These are phyloP conservation scores for Coffea eugenioides DNA, from an alignment of 257 asterid genomes.

Conservation along the genomic window DNA sequence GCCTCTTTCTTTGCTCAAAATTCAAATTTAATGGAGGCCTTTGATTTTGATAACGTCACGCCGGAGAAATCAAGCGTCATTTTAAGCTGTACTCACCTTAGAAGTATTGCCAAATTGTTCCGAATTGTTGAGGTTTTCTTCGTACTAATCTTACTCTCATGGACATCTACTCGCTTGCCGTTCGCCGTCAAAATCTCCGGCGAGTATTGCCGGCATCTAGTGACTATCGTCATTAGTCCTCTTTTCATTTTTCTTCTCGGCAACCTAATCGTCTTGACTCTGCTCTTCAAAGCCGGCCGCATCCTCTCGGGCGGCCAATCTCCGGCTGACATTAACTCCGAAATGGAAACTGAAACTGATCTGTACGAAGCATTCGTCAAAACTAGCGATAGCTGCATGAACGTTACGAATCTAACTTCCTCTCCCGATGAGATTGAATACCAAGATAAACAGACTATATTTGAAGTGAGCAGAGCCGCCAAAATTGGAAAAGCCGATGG, in stretches of 20 bases:
- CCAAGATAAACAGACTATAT: slow-evolving; percentile 50
- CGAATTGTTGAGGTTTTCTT: slow-evolving; percentile 51
- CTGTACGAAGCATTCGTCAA: slow-evolving; percentile 25
- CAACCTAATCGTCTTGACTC: slow-evolving; percentile 61
- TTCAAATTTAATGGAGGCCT: slow-evolving; percentile 29
- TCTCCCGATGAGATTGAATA: slow-evolving; percentile 34
- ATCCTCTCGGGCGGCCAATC: slow-evolving; percentile 20
- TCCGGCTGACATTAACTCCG: not conserved
- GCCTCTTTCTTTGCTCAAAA: not conserved
- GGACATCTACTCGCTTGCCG: slow-evolving; percentile 55
- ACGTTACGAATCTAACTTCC: not conserved
- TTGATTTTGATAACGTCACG: slow-evolving; percentile 20
- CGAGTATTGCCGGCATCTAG: slow-evolving; percentile 50
- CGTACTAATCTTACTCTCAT: slow-evolving; percentile 32
- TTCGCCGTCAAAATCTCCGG: slow-evolving; percentile 52
- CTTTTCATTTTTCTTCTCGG: slow-evolving; percentile 59
- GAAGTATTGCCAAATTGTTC: slow-evolving; percentile 42
- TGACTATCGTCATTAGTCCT: slow-evolving; percentile 42
- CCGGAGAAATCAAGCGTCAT: slow-evolving; percentile 25
- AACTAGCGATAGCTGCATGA: slow-evolving; percentile 8
- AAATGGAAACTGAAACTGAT: slow-evolving; percentile 13
- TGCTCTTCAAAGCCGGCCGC: slow-evolving; percentile 52
- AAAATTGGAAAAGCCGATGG: not conserved
- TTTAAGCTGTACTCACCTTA: slow-evolving; percentile 25
- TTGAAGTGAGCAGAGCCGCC: slow-evolving; percentile 23